phyloP scores from a whole-genome alignment of 2,329 filamentous ascomycete species.

The Colletotrichum sp. region DNA sequence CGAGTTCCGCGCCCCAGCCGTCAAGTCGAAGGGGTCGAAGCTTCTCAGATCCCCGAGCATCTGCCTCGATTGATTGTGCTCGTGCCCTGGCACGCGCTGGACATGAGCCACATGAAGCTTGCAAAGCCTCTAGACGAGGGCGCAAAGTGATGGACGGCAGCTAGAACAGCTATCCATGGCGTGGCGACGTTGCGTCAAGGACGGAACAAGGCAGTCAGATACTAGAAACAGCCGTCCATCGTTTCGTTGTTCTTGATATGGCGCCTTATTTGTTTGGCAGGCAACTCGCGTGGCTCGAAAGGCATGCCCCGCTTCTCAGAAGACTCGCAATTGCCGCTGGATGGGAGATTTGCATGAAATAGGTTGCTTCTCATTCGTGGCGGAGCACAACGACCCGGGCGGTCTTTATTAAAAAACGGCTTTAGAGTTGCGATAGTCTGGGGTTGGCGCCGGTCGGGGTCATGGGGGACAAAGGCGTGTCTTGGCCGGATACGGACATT shows the following conservation, averaged over 20 bases:
- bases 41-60: not conserved
- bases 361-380: not conserved
- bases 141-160: not conserved
- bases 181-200: not conserved
- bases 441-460: not conserved
- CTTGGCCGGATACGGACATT: not conserved
- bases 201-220: not conserved
- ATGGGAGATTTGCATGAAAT: constrained; percentile 3
- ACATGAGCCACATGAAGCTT: not conserved
- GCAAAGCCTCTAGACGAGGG: not conserved
- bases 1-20: not conserved
- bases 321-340: constrained; percentile 37
- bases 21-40: not conserved
- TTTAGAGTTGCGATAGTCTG: constrained; percentile 5
- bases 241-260: not conserved
- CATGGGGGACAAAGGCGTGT: not conserved
- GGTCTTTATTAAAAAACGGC: not conserved
- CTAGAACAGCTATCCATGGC: not conserved
- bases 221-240: not conserved
- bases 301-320: constrained; percentile 25
- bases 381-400: not conserved
- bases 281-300: not conserved
- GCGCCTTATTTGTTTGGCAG: not conserved
- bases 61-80: not conserved
- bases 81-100: not conserved